These are phyloP conservation scores for Nemania sp. DNA, from an alignment of 2,329 filamentous ascomycete genomes.

Conservation along the genomic window DNA sequence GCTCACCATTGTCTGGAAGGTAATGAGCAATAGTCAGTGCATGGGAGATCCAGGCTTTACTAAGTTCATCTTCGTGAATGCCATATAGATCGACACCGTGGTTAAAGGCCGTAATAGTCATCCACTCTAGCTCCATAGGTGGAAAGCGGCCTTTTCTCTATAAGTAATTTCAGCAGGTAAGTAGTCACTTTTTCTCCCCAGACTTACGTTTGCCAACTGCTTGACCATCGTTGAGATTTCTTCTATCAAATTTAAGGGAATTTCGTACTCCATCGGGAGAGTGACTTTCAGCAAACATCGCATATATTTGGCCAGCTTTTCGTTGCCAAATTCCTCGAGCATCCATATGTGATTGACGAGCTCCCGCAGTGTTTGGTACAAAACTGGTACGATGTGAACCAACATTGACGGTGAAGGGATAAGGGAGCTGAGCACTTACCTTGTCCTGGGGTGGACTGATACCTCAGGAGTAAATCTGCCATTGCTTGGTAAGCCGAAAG, in stretches of 20 bases:
- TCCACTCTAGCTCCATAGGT: slow-evolving; percentile 71
- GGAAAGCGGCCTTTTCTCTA: slow-evolving; percentile 60
- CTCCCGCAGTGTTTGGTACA: slow-evolving; percentile 60
- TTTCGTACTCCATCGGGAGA: slow-evolving; percentile 57
- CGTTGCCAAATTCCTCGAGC: slow-evolving; percentile 57
- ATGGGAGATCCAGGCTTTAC: slow-evolving; percentile 64
- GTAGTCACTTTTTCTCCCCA: neutral
- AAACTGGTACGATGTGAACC: slow-evolving; percentile 42
- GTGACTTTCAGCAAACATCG: slow-evolving; percentile 74
- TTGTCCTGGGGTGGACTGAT: no score
- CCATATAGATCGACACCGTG: slow-evolving; percentile 69
- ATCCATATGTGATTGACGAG: slow-evolving; percentile 71
- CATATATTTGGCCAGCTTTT: slow-evolving; percentile 73
- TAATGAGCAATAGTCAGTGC: slow-evolving; percentile 65
- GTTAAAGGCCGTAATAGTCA: slow-evolving; percentile 71
- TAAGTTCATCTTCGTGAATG: slow-evolving; percentile 55
- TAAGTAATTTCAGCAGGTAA: neutral
- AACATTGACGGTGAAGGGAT: neutral
- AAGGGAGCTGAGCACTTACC: slow-evolving; percentile 12
- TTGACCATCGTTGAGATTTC: slow-evolving; percentile 61
- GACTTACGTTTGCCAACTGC: slow-evolving; percentile 51
- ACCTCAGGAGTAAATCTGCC: slow-evolving; percentile 61
- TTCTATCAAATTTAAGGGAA: slow-evolving; percentile 64
- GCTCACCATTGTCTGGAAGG: slow-evolving; percentile 55
- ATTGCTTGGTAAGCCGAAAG: slow-evolving; percentile 61